Percentiles rank a stretch among this genome's conserved stretches.
Conservation (phyloP, 306 rosid genomes). For the Quercus alba region DNA sequence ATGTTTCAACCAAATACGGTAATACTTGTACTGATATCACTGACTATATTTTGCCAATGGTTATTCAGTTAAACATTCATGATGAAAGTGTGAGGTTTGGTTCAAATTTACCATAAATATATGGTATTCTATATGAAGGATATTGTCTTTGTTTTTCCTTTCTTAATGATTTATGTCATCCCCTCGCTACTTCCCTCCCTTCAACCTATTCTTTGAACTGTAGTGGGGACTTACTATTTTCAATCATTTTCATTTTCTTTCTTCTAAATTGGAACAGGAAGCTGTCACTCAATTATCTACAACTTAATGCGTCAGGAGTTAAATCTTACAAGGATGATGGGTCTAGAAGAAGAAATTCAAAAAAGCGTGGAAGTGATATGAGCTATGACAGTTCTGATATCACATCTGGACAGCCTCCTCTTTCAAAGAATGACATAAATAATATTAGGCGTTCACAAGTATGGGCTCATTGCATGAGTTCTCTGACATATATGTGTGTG, state of each 20-base stretch:
- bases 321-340: slow-evolving; percentile 73
- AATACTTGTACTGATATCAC: background rate
- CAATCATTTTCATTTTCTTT: slow-evolving; percentile 23
- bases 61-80: slow-evolving; percentile 2
- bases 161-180: background rate
- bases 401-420: slow-evolving; percentile 57
- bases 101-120: background rate
- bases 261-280: slow-evolving; percentile 50
- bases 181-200: background rate
- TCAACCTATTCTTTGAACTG: background rate
- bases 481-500: background rate
- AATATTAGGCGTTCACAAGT: slow-evolving; percentile 87
- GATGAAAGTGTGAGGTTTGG: background rate
- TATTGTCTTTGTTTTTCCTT: background rate
- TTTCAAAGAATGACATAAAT: slow-evolving; percentile 80
- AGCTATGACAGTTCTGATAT: slow-evolving; percentile 54
- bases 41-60: background rate
- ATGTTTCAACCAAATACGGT: background rate
- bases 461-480: slow-evolving; percentile 33
- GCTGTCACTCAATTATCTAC: slow-evolving; percentile 87
- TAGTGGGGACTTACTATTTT: background rate
- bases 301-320: slow-evolving; percentile 60
- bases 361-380: slow-evolving; percentile 42
- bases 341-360: slow-evolving; percentile 59
- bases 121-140: background rate